phyloP scores from a whole-genome alignment of 257 asterid species.

The Nicotiana otophora region DNA sequence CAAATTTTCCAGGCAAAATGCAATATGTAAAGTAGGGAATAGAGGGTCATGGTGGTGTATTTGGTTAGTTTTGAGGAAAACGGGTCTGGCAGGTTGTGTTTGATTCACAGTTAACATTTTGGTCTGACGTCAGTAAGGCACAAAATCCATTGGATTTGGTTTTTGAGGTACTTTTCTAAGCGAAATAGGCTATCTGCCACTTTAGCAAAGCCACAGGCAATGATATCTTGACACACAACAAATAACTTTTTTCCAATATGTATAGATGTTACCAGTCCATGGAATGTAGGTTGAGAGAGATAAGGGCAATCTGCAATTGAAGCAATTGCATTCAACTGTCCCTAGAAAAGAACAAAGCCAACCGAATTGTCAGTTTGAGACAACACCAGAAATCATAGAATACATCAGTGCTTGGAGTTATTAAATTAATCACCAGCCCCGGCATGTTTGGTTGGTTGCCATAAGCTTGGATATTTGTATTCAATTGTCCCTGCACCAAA shows the following conservation, averaged over 20 bases:
- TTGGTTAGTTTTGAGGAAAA: background rate
- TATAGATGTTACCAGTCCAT: constrained; percentile 14
- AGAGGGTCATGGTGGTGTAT: background rate
- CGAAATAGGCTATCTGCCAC: background rate
- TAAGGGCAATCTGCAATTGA: constrained; percentile 12
- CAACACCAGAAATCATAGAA: background rate
- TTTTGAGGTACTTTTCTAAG: background rate
- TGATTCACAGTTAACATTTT: background rate
- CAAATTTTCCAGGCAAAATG: background rate
- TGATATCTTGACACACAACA: background rate
- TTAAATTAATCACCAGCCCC: constrained; percentile 20
- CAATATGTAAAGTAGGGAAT: background rate
- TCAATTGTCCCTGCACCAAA: constrained; percentile 22
- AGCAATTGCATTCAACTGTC: constrained; percentile 17
- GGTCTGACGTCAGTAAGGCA: background rate
- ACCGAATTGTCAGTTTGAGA: background rate
- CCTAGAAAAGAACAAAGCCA: constrained; percentile 20
- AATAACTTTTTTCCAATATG: background rate
- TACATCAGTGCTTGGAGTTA: constrained; percentile 4
- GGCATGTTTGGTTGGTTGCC: constrained; percentile 16
- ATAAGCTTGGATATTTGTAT: constrained; percentile 12
- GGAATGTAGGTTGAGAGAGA: constrained; percentile 20
- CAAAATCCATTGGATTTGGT: background rate
- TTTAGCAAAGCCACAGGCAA: constrained; percentile 1
- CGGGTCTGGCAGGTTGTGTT: background rate